Conservation (phyloP, 345 rosid genomes). For the Moricandia moricandioides region DNA sequence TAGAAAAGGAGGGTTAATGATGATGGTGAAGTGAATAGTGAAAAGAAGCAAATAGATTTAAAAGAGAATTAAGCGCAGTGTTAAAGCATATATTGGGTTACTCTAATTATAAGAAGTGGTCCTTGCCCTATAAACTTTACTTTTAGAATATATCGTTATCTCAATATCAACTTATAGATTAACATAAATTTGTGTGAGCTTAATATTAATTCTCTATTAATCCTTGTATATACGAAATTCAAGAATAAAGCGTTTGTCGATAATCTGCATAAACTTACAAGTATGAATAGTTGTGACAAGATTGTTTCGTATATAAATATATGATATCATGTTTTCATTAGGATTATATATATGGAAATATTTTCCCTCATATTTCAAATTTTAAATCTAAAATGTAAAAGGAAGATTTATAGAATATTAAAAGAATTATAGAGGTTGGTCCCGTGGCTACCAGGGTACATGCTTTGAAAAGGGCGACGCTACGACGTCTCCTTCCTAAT, state of each 20-base stretch:
- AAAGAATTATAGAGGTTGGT: conserved; percentile 24
- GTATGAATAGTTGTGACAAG: neutral
- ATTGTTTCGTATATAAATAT: neutral
- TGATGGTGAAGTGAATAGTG: neutral
- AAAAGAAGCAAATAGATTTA: conserved; percentile 21
- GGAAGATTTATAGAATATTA: conserved; percentile 7
- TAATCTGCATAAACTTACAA: neutral
- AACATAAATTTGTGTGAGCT: neutral
- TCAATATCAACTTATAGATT: neutral
- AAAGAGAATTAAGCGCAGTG: conserved; percentile 21
- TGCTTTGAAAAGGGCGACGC: conserved; percentile 39
- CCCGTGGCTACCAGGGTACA: conserved; percentile 32
- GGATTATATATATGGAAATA: neutral
- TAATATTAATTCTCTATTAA: neutral
- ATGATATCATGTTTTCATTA: neutral
- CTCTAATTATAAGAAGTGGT: conserved; percentile 29
- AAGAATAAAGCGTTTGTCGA: neutral
- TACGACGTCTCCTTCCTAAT: conserved; percentile 29
- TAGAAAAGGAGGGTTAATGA: neutral
- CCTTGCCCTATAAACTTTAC: conserved; percentile 29
- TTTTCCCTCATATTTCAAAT: conserved; percentile 8
- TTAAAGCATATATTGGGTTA: conserved; percentile 18
- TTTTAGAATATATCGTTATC: neutral
- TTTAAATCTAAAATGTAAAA: conserved; percentile 13
- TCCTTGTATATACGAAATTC: neutral